Conservation (phyloP, 345 rosid species). For the Psidium friedrichsthalianum region DNA sequence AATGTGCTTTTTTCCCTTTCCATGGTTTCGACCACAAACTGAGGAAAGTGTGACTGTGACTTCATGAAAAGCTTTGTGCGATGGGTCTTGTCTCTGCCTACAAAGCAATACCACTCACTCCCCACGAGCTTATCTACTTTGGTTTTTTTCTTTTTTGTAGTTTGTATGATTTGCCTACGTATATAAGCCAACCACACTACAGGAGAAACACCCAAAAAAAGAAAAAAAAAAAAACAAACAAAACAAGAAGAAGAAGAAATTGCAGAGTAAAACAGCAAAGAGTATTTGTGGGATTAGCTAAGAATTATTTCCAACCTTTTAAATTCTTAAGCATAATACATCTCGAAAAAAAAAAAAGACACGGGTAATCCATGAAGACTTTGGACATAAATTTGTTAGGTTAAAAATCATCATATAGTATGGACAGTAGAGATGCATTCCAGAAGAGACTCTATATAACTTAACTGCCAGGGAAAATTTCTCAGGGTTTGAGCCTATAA, state of each 20-base stretch:
- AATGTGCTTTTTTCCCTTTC: not conserved
- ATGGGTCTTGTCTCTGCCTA: conserved; percentile 17
- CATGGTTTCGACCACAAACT: not conserved
- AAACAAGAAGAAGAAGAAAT: not conserved
- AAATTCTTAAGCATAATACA: not conserved
- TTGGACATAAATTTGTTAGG: not conserved
- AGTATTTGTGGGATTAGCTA: not conserved
- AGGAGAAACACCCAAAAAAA: not conserved
- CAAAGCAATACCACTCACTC: conserved; percentile 14
- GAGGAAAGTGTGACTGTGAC: not conserved
- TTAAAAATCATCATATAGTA: not conserved
- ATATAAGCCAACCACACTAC: not conserved
- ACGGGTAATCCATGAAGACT: not conserved
- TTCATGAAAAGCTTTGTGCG: not conserved
- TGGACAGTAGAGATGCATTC: not conserved
- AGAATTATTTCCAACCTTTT: not conserved
- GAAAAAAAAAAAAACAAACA: too few relatives aligned
- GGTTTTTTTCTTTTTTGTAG: not conserved
- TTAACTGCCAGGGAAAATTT: not conserved
- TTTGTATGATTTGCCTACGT: not conserved
- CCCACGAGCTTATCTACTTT: conserved; percentile 5
- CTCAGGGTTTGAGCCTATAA: not conserved
- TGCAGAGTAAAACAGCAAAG: not conserved
- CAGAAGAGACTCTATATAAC: not conserved
- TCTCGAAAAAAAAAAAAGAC: not conserved